Evolutionary conservation across 2,329 filamentous ascomycete species (phyloP).

Genomic region (Alternaria burnsii): DNA sequence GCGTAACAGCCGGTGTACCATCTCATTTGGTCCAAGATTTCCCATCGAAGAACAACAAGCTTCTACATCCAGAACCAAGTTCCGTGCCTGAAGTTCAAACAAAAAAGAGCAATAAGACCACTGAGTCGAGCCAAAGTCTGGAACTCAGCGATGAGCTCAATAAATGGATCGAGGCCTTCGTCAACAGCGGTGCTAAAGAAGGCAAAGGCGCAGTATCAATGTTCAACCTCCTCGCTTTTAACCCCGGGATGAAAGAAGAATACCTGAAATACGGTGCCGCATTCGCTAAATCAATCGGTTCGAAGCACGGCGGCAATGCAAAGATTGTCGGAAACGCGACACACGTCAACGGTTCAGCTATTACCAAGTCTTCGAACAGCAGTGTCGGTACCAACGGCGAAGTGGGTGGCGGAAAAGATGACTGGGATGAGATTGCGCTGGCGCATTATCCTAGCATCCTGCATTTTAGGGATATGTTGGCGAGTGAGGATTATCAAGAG

Average conservation of each 20-base stretch:
- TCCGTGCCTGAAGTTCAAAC: conserved; percentile 51
- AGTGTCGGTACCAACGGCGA: neutral
- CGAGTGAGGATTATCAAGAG: conserved; percentile 65
- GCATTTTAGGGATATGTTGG: conserved; percentile 70
- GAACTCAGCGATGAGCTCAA: conserved; percentile 63
- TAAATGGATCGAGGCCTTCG: conserved; percentile 58
- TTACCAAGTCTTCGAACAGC: conserved; percentile 24
- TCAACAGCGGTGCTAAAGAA: conserved; percentile 26
- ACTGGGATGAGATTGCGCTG: conserved; percentile 71
- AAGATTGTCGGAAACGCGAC: conserved; percentile 70
- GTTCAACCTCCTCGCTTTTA: conserved; percentile 70
- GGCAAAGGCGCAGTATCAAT: conserved; percentile 63
- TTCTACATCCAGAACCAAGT: conserved; percentile 50
- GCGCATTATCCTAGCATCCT: conserved; percentile 70
- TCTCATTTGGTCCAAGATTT: conserved; percentile 53
- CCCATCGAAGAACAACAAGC: conserved; percentile 45
- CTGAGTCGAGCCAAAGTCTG: conserved; percentile 48
- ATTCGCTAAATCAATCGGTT: conserved; percentile 60
- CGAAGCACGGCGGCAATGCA: conserved; percentile 63
- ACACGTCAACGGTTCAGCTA: conserved; percentile 15
- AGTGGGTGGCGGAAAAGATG: conserved; percentile 22
- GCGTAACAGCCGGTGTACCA: conserved; percentile 55
- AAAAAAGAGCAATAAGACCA: conserved; percentile 13
- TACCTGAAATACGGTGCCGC: conserved; percentile 68
- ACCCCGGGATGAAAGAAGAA: conserved; percentile 58